Evolutionary conservation across 345 rosid genomes (phyloP), one percentile per base, ranked within the genome.

Genomic region (Brassica nigra): DNA sequence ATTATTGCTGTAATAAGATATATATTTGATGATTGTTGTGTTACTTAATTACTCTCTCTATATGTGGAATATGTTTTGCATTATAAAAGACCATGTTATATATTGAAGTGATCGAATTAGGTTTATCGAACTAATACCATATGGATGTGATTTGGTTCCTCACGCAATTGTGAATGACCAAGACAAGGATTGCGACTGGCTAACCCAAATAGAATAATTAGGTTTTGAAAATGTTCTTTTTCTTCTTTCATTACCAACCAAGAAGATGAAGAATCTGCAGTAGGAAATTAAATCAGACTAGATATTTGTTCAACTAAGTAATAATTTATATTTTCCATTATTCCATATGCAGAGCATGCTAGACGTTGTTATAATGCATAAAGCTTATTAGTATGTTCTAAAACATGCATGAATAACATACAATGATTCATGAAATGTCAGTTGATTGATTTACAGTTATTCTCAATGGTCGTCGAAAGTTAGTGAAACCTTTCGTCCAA

Each of bases 1-100:
- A 61, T 36, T 74, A 49, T 61, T 62, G 66, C 4, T 74, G 78
- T 62, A 74, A 52, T 80, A 74, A 80, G 68, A 44, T 55, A 18
- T 3, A 28, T 18, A 47, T 6, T 31, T 31, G 31, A 30, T 79
- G 59, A 16, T 54, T 23, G 9, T 44, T 71, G 54, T 70, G 14
- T 70, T 71, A 27, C 29, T 7, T 12, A 2, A 59, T 72, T 52
- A 59, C 49, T 64, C 36, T 65, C 1, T 65, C 1, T 55, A 12
- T 55, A 12, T n/a, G 23, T 54, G 70, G 31, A 34, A n/a, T 4
- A 55, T 55, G 61, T 55, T 77, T 76, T 42, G 18, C 4, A 28
- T 33, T 39, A 39, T 37, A 59, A 68, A 33, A 58, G 52, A 29
- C 39, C 66, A 29, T 58, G 11, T 3, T 18, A 8, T 39, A 47